These are phyloP conservation scores for Haplographium delicatum DNA, from an alignment of 495 filamentous ascomycete species.

Conservation along the genomic window DNA sequence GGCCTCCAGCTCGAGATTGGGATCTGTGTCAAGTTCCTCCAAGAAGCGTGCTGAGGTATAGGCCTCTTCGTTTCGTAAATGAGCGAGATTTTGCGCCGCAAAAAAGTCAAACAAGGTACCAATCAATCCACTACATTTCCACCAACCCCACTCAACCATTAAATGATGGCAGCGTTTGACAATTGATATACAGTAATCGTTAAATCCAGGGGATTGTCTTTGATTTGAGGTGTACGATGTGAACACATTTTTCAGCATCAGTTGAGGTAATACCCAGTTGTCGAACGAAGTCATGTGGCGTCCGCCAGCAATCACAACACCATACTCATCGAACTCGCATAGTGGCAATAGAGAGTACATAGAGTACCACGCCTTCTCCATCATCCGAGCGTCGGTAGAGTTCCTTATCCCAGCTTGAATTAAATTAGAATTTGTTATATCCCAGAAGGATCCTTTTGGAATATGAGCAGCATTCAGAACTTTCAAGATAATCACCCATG, in stretches of 20 bases:
- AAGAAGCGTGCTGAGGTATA: slow-evolving; percentile 75
- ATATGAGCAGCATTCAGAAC: slow-evolving; percentile 45
- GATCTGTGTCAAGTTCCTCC: slow-evolving; percentile 59
- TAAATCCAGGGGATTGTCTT: slow-evolving; percentile 59
- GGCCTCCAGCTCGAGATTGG: slow-evolving; percentile 52
- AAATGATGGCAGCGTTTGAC: slow-evolving; percentile 75
- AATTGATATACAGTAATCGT: slow-evolving; percentile 70
- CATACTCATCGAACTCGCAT: slow-evolving; percentile 65
- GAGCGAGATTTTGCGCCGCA: slow-evolving; percentile 63
- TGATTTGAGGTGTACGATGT: slow-evolving; percentile 55
- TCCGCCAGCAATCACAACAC: slow-evolving; percentile 51
- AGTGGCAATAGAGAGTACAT: slow-evolving; percentile 72
- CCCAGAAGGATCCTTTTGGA: slow-evolving; percentile 51
- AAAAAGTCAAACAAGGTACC: slow-evolving; percentile 89
- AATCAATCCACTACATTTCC: slow-evolving; percentile 69
- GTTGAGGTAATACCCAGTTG: slow-evolving; percentile 69
- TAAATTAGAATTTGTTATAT: slow-evolving; percentile 46
- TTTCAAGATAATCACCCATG: slow-evolving; percentile 62
- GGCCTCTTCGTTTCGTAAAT: slow-evolving; percentile 72
- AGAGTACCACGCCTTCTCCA: slow-evolving; percentile 71
- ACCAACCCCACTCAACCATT: slow-evolving; percentile 81
- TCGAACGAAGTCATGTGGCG: slow-evolving; percentile 52
- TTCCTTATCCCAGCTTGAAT: slow-evolving; percentile 21
- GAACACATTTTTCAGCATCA: slow-evolving; percentile 59
- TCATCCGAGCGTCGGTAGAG: slow-evolving; percentile 43